Evolutionary conservation across 768 basidiomycete species (phyloP).

Genomic region (Lanmaoa pseudosensibilis): DNA sequence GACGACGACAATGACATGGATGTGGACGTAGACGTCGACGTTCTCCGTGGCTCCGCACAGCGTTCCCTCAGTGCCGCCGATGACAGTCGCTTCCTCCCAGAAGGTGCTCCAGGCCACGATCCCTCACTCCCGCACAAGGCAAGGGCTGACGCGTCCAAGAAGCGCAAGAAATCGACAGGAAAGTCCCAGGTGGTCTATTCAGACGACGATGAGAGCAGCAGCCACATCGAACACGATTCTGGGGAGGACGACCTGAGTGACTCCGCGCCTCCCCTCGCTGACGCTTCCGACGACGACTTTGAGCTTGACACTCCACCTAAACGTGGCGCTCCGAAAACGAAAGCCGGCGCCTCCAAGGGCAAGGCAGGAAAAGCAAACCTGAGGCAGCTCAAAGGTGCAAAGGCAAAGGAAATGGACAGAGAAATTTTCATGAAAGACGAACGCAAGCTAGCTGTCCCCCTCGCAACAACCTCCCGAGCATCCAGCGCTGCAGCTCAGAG

Average conservation of each 20-base stretch:
- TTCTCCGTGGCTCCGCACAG: slow-evolving; percentile 21
- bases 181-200: slow-evolving; percentile 24
- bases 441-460: slow-evolving; percentile 31
- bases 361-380: slow-evolving; percentile 26
- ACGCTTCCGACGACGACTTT: slow-evolving; percentile 29
- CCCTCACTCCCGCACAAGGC: slow-evolving; percentile 5
- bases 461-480: slow-evolving; percentile 21
- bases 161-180: slow-evolving; percentile 17
- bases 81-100: slow-evolving; percentile 27
- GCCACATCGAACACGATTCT: slow-evolving; percentile 25
- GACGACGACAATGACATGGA: slow-evolving; percentile 45
- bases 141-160: slow-evolving; percentile 8
- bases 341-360: slow-evolving; percentile 22
- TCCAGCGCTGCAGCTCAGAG: slow-evolving; percentile 36
- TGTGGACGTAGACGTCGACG: slow-evolving; percentile 43
- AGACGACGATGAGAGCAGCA: slow-evolving; percentile 32
- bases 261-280: slow-evolving; percentile 22
- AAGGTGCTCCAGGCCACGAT: not conserved
- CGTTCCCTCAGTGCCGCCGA: slow-evolving; percentile 8
- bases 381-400: slow-evolving; percentile 19
- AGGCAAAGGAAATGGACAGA: slow-evolving; percentile 35
- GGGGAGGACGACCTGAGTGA: slow-evolving; percentile 30
- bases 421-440: slow-evolving; percentile 44
- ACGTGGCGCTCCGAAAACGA: slow-evolving; percentile 26
- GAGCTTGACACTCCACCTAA: slow-evolving; percentile 23